Evolutionary conservation across 345 rosid genomes (phyloP), one percentile per base, ranked within the genome.

Genomic region (Arabidopsis arenosa): DNA sequence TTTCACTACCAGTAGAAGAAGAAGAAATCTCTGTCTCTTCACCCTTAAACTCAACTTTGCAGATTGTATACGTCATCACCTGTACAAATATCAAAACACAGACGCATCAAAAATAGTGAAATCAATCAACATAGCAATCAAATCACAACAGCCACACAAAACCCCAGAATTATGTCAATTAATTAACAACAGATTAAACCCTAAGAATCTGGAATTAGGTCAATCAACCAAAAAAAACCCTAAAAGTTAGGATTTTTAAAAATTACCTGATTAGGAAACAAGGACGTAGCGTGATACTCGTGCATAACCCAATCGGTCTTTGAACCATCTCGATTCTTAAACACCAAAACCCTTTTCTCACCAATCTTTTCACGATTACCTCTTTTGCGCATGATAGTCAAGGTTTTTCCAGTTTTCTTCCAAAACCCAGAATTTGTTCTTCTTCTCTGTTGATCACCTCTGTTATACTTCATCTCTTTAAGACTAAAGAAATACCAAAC

Each of bases 261-360:
- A 39, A 8, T 10, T 28, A 51, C 65, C 43, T 30, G 59, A 54
- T 51, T 17, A 35, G 45, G 67, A 30, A 40, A 75, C n/a, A 23
- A 32, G 11, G 63, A 3, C 0, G 64, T 58, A 65, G 73, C 68
- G 17, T 1, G 41, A 3, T 45, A 70, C 65, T 86, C 90, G 5
- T 84, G 81, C 23, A 71, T 75, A 4, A 80, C 56, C 78, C 78
- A 89, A 0, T 52, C 37, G 2, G 86, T 75, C 48, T 69, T 74
- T 0, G 41, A 28, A 0, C 72, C 70, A 8, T 23, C 63, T 1
- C 72, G 48, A 13, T 13, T 11, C 72, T 59, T 21, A 75, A 85
- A 88, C 71, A 81, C 83, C 37, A 88, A 68, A 32, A 80, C 76
- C 78, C 78, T 85, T 74, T 75, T 88, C 7, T 57, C 74, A 33